phyloP scores from a whole-genome alignment of 2,329 filamentous ascomycete genomes.

The Phialemoniopsis sp. region DNA sequence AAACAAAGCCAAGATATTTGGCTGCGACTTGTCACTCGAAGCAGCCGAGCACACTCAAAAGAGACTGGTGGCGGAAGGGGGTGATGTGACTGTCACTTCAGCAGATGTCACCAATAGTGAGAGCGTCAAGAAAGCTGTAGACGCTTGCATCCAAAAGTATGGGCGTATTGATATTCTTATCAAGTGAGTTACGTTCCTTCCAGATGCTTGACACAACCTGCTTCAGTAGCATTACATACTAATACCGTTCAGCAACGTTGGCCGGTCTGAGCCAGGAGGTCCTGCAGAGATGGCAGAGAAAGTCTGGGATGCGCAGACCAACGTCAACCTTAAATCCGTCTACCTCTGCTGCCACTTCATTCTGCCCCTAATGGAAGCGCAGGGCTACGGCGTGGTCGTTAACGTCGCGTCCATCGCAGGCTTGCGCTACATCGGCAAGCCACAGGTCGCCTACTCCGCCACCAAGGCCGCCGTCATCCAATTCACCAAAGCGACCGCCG shows the following conservation, averaged over 20 bases:
- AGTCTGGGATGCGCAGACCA: conserved; percentile 37
- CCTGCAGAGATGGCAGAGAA: conserved; percentile 34
- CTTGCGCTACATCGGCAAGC: conserved; percentile 13
- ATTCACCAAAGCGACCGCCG: conserved; percentile 29
- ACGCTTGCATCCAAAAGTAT: conserved; percentile 18
- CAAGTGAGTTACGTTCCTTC: too few species aligned
- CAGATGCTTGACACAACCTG: too few species aligned
- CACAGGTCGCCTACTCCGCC: conserved; percentile 40
- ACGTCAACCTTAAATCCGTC: conserved; percentile 41
- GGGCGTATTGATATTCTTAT: conserved; percentile 8
- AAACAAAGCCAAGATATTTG: too few species aligned
- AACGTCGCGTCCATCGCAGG: conserved; percentile 36
- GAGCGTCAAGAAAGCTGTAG: too few species aligned
- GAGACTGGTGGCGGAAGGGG: too few species aligned
- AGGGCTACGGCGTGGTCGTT: conserved; percentile 27
- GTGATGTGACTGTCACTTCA: too few species aligned
- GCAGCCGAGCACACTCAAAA: too few species aligned
- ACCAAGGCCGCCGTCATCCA: conserved; percentile 35
- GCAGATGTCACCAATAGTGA: too few species aligned
- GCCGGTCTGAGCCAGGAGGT: conserved; percentile 29
- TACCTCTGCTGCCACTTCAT: conserved; percentile 38
- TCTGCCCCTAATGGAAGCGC: conserved; percentile 38
- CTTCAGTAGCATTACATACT: too few species aligned
- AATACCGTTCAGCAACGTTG: too few species aligned
- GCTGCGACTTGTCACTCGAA: too few species aligned